phyloP scores from a whole-genome alignment of 2,329 filamentous ascomycete species.

The Diaporthe citri region DNA sequence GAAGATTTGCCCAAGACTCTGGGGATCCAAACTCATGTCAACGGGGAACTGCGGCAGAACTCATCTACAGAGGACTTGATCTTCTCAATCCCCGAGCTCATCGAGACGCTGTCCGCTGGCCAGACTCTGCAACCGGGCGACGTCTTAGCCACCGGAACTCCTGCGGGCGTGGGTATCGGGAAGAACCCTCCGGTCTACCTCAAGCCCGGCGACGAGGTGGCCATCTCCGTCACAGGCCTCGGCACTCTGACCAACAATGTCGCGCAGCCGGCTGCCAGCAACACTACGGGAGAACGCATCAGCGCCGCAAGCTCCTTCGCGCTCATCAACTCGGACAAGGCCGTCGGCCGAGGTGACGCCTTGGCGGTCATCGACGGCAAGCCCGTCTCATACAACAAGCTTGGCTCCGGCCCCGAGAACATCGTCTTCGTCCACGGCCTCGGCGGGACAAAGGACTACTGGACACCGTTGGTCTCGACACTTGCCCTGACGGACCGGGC shows the following conservation, averaged over 20 bases:
- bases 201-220: slow-evolving; percentile 5
- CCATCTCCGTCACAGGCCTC: background rate
- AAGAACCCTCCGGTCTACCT: background rate
- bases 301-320: background rate
- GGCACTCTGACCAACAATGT: slow-evolving; percentile 5
- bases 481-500: background rate
- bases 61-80: slow-evolving; percentile 3
- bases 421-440: background rate
- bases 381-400: background rate
- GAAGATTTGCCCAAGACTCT: background rate
- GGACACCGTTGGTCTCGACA: background rate
- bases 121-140: background rate
- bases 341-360: background rate
- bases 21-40: background rate
- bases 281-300: background rate
- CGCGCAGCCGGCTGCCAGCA: background rate
- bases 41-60: background rate
- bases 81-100: background rate
- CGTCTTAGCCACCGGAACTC: background rate
- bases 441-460: background rate
- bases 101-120: background rate
- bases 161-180: background rate
- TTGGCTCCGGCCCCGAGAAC: background rate
- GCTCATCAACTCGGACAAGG: background rate
- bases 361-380: background rate